phyloP scores from a whole-genome alignment of 2,329 filamentous ascomycete genomes.

The Diaporthe australafricana region DNA sequence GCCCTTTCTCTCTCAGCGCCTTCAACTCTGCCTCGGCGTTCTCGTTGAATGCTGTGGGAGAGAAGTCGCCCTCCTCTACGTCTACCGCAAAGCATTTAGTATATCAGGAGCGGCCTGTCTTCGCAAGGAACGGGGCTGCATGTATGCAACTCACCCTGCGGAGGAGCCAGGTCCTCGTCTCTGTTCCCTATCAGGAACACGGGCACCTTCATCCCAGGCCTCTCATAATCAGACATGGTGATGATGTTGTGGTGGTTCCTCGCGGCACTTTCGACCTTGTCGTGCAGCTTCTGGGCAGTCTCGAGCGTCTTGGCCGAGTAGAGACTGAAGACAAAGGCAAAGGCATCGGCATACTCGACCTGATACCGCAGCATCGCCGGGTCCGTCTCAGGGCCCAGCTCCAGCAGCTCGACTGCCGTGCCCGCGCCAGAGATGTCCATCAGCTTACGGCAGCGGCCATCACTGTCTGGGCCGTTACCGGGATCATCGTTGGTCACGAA shows the following conservation, averaged over 20 bases:
- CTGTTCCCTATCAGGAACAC: conserved; percentile 38
- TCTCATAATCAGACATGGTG: conserved; percentile 37
- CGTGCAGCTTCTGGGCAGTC: conserved; percentile 34
- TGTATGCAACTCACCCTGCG: conserved; percentile 33
- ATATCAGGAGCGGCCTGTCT: conserved; percentile 8
- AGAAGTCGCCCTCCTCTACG: conserved; percentile 33
- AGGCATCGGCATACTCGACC: conserved; percentile 38
- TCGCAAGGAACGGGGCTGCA: too few species aligned
- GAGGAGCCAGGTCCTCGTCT: conserved; percentile 36
- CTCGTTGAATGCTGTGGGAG: conserved; percentile 32
- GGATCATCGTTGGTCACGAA: conserved; percentile 36
- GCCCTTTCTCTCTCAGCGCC: conserved; percentile 34
- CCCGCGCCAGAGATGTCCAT: conserved; percentile 37
- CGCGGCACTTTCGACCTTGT: conserved; percentile 34
- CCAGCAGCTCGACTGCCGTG: conserved; percentile 35
- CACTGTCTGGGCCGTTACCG: conserved; percentile 27
- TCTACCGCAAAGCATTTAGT: background rate
- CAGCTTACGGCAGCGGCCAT: conserved; percentile 36
- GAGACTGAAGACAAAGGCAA: conserved; percentile 37
- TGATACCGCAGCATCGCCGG: conserved; percentile 38
- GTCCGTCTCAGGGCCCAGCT: conserved; percentile 36
- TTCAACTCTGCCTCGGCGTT: conserved; percentile 37
- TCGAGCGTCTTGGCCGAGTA: conserved; percentile 37
- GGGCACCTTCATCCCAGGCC: conserved; percentile 34
- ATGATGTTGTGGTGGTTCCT: conserved; percentile 38